Evolutionary conservation across 345 rosid species (phyloP), one percentile per base, ranked within the genome.

Genomic region (Populus nigra): DNA sequence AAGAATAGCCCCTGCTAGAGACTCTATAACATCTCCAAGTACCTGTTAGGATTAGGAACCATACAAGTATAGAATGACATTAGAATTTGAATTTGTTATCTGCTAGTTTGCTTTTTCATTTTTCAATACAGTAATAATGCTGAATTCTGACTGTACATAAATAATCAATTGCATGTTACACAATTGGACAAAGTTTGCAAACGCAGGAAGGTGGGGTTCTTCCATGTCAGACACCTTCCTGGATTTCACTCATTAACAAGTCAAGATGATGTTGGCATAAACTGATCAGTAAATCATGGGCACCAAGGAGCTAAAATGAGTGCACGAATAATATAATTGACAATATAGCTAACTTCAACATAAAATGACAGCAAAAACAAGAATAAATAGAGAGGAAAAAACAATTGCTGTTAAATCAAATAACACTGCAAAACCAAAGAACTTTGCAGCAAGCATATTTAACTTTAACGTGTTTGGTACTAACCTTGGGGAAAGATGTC

Each of bases 1-100:
- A 27, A 85, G 73, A 68, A 96, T 93, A 3, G 99, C 99, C 8
- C 99, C 99, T 0, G 94, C 97, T 49, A 96, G 74, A 5, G 99
- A 92, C 80, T 96, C 98, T 1, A 96, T 87, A 5, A 96, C 81
- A 79, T 96, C 98, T 77, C 95, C 99, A 18, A 96, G 94, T 29
- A 88, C 97, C 99, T 96, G 82, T 65, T 3, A 22, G 13, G 20
- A 76, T 18, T 59, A 0, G 36, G 45, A 50, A 31, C 50, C 50
- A 15, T 47, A 47, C 17, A 15, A 15, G 29, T 59, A 23, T 8
- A 57, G 7, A 57, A 57, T 23, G 63, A n/a, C 11, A 59, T n/a
- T n/a, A 59, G 11, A 59, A 25, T 11, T 59, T 59, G 27, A 59
- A 59, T 59, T 59, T 23, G 23, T 59, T 59, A 23, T 23, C 29